Conservation (phyloP, 2,329 filamentous ascomycete genomes). For the Sclerotinia minor region DNA sequence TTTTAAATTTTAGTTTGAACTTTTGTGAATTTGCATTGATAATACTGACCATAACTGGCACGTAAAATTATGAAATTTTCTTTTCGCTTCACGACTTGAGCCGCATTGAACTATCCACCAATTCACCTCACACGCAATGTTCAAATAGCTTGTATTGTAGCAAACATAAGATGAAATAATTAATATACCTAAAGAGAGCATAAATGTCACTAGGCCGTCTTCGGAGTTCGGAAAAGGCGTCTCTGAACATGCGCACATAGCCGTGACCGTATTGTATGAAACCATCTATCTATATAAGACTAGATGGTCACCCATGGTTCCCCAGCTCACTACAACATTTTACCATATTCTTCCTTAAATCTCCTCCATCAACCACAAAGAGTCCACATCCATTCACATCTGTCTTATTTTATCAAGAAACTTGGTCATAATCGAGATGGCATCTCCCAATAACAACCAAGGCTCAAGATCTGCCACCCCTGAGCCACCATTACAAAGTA, state of each 20-base stretch:
- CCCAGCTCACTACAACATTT: no score
- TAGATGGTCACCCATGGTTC: no score
- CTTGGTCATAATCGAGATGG: background rate
- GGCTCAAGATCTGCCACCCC: background rate
- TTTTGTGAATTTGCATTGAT: no score
- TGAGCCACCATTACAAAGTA: accelerated
- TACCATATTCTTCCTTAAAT: no score
- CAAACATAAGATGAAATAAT: background rate
- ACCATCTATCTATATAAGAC: background rate
- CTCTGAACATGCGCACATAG: background rate
- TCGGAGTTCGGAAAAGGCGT: background rate
- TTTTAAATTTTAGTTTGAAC: no score
- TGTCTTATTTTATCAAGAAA: background rate
- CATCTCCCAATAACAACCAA: background rate
- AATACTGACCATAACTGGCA: background rate
- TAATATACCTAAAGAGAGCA: background rate
- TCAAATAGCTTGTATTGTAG: accelerated
- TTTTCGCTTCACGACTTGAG: background rate
- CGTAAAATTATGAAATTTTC: background rate
- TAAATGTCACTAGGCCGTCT: background rate
- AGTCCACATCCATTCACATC: background rate
- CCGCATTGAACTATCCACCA: background rate
- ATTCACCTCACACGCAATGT: background rate
- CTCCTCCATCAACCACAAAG: background rate
- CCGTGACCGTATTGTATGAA: background rate